Percentiles rank a stretch among this genome's conserved stretches.
phyloP scores from a whole-genome alignment of 2,329 filamentous ascomycete genomes.

The Colletotrichum chlorophyti region DNA sequence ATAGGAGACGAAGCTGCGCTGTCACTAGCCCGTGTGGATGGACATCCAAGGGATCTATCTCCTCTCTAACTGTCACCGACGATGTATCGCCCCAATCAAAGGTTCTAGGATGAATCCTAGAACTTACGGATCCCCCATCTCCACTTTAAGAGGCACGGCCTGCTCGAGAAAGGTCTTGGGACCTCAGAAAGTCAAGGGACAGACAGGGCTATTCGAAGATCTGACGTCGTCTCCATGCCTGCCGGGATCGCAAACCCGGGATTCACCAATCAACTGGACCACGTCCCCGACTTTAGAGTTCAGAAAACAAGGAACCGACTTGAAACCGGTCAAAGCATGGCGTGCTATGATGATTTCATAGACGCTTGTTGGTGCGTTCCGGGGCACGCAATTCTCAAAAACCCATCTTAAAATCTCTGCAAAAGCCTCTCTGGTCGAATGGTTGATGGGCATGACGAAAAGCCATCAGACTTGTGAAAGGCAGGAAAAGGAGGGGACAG shows the following conservation, averaged over 20 bases:
- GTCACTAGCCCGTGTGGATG: neutral
- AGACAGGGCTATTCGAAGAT: neutral
- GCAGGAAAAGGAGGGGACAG: no score
- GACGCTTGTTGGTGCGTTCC: neutral
- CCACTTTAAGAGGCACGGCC: constrained; percentile 15
- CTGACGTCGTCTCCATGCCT: neutral
- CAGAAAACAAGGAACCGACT: constrained; percentile 6
- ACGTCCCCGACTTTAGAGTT: constrained; percentile 11
- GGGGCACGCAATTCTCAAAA: constrained; percentile 1
- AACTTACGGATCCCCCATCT: constrained; percentile 20
- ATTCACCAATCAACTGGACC: constrained; percentile 18
- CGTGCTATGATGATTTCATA: constrained; percentile 3
- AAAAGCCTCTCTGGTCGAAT: neutral
- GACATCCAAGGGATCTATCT: constrained; percentile 13
- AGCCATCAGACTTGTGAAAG: neutral
- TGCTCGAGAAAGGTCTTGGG: neutral
- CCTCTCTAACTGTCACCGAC: constrained; percentile 1
- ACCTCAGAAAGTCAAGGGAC: no score
- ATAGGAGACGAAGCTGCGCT: constrained; percentile 2
- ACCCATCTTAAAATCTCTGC: constrained; percentile 2
- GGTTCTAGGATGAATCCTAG: constrained; percentile 6
- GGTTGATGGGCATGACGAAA: neutral
- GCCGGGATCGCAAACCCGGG: constrained; percentile 7
- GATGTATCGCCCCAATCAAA: constrained; percentile 8
- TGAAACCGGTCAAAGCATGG: constrained; percentile 5